A percentile compares a stretch with the other conserved stretches of the same genome.
These are phyloP conservation scores for Podaxis mareebaensis DNA, from an alignment of 768 basidiomycete species.

Conservation along the genomic window DNA sequence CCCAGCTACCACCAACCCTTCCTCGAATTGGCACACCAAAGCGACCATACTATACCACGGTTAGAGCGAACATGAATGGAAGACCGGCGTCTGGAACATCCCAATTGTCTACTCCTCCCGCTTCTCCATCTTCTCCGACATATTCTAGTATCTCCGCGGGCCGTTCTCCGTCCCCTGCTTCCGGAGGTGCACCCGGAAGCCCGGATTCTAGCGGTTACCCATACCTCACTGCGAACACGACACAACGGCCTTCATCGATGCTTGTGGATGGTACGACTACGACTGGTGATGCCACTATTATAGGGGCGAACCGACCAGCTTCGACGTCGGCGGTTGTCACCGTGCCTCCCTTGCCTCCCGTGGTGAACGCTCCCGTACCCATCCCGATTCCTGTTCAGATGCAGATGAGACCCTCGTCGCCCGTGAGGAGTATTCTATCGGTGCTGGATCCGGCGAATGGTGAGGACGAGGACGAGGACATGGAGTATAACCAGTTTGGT, in stretches of 20 bases:
- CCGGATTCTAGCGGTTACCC: background rate
- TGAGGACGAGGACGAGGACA: background rate
- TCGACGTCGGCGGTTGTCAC: background rate
- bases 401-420: constrained; percentile 3
- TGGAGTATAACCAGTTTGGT: constrained; percentile 7
- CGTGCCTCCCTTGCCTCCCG: constrained; percentile 8
- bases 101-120: constrained; percentile 16
- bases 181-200: background rate
- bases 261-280: background rate
- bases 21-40: constrained; percentile 20
- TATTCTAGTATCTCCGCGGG: constrained; percentile 2
- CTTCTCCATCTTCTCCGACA: constrained; percentile 4
- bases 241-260: constrained; percentile 1
- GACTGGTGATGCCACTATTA: background rate
- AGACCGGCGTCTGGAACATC: constrained; percentile 5
- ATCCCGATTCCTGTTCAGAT: constrained; percentile 6
- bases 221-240: background rate
- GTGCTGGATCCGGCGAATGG: constrained; percentile 5
- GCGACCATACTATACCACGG: constrained; percentile 21
- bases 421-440: constrained; percentile 5
- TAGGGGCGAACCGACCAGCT: background rate
- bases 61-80: constrained; percentile 12
- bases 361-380: background rate
- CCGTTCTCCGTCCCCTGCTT: constrained; percentile 4
- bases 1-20: background rate